phyloP scores from a whole-genome alignment of 1,284 basidiomycete species.

The Sphaerobolus stellatus region DNA sequence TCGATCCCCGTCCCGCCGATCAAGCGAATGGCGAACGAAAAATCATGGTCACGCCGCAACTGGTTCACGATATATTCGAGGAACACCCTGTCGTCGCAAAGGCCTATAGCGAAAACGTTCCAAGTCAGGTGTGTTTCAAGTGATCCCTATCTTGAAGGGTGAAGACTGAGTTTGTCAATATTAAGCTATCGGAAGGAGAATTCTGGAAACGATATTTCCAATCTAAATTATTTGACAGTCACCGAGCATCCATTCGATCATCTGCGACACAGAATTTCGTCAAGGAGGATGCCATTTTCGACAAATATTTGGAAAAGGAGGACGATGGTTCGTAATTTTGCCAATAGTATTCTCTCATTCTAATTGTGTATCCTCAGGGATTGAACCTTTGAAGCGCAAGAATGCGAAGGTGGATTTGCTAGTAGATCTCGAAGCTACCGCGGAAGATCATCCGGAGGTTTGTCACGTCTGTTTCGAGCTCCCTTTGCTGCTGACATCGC shows the following conservation, averaged over 20 bases:
- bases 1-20: constrained; percentile 86
- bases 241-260: constrained; percentile 89
- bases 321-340: constrained; percentile 73
- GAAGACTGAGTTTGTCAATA: constrained; percentile 10
- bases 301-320: constrained; percentile 91
- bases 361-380: constrained; percentile 44
- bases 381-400: constrained; percentile 75
- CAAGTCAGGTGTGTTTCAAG: constrained; percentile 59
- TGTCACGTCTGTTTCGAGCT: constrained; percentile 16
- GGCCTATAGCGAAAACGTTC: constrained; percentile 93
- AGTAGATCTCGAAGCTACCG: constrained; percentile 85
- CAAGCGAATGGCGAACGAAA: constrained; percentile 80
- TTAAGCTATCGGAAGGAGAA: constrained; percentile 79
- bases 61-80: constrained; percentile 95
- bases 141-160: constrained; percentile 14
- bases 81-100: constrained; percentile 94
- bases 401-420: constrained; percentile 74
- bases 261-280: constrained; percentile 82
- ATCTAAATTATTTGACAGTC: constrained; percentile 91
- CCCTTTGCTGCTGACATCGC: not conserved
- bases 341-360: not conserved
- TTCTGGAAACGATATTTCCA: constrained; percentile 99
- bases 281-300: constrained; percentile 92
- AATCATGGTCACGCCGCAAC: constrained; percentile 89
- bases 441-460: constrained; percentile 90